Conservation (phyloP, 495 filamentous ascomycete species). For the Hypoxylon fuscum region DNA sequence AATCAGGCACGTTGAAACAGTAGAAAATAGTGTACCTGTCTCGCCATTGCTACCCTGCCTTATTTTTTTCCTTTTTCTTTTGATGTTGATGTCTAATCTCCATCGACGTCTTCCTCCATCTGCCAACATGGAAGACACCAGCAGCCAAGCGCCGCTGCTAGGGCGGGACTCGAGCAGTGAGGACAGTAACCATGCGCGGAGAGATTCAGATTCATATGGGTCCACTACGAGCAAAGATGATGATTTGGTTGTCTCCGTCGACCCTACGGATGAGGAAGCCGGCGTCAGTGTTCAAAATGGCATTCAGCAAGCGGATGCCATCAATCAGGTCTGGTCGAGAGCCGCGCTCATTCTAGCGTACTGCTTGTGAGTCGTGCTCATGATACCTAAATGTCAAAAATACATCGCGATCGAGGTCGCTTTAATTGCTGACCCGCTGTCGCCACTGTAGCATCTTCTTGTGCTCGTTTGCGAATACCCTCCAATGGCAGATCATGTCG, state of each 20-base stretch:
- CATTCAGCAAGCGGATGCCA: slow-evolving; percentile 55
- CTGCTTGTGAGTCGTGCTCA: slow-evolving; percentile 46
- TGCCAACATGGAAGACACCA: slow-evolving; percentile 36
- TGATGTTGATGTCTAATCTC: slow-evolving; percentile 32
- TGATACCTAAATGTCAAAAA: background rate
- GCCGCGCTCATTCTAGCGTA: slow-evolving; percentile 51
- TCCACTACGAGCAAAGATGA: slow-evolving; percentile 38
- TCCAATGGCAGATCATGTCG: slow-evolving; percentile 54
- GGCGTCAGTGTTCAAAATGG: slow-evolving; percentile 42
- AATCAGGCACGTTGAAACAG: background rate
- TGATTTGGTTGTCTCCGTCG: slow-evolving; percentile 17
- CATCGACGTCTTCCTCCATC: slow-evolving; percentile 36
- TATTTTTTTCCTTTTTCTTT: slow-evolving; percentile 6
- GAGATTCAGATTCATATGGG: slow-evolving; percentile 38
- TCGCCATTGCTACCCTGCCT: slow-evolving; percentile 8
- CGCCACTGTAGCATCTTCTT: slow-evolving; percentile 48
- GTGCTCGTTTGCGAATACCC: slow-evolving; percentile 57
- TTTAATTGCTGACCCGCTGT: slow-evolving; percentile 23
- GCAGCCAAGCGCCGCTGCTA: slow-evolving; percentile 40
- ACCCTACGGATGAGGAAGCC: slow-evolving; percentile 40
- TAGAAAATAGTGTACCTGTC: slow-evolving; percentile 19
- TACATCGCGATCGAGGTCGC: slow-evolving; percentile 1
- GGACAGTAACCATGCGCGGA: slow-evolving; percentile 23
- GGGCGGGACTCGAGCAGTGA: slow-evolving; percentile 29
- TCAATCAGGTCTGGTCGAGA: slow-evolving; percentile 57